phyloP scores from a whole-genome alignment of 768 basidiomycete species.

The Glaciozyma martinii region DNA sequence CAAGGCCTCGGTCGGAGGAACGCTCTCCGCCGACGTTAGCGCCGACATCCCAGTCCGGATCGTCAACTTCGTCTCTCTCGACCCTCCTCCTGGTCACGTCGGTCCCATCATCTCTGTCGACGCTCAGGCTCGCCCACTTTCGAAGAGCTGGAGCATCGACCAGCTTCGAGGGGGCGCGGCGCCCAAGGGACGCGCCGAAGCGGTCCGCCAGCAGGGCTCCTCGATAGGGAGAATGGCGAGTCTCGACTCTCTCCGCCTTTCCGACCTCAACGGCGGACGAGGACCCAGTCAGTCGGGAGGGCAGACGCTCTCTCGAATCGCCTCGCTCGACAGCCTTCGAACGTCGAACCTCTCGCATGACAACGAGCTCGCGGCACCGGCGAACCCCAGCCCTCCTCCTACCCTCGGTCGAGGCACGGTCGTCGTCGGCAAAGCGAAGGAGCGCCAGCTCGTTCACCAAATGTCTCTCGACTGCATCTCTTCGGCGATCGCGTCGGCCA shows the following conservation, averaged over 20 bases:
- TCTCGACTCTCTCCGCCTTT: slow-evolving; percentile 20
- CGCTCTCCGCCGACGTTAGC: slow-evolving; percentile 54
- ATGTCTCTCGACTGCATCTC: slow-evolving; percentile 36
- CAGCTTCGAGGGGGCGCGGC: background rate
- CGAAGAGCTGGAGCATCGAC: slow-evolving; percentile 23
- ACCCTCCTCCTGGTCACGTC: slow-evolving; percentile 55
- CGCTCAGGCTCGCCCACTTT: slow-evolving; percentile 3
- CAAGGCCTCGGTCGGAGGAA: slow-evolving; percentile 55
- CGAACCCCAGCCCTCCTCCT: background rate
- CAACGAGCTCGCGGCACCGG: background rate
- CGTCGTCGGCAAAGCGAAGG: slow-evolving; percentile 17
- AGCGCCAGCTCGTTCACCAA: slow-evolving; percentile 30
- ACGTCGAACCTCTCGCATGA: slow-evolving; percentile 10
- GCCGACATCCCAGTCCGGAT: slow-evolving; percentile 66
- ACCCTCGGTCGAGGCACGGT: background rate
- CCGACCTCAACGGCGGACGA: slow-evolving; percentile 21
- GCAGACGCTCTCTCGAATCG: slow-evolving; percentile 12
- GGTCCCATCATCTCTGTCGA: background rate
- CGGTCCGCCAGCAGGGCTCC: background rate
- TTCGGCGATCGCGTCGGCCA: slow-evolving; percentile 33
- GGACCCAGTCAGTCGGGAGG: background rate
- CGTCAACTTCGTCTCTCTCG: slow-evolving; percentile 75
- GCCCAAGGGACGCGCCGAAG: slow-evolving; percentile 2
- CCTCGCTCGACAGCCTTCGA: slow-evolving; percentile 8
- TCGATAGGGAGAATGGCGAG: slow-evolving; percentile 15